phyloP scores from a whole-genome alignment of 1,139 yeast genomes.

The Hyphopichia khmerensis region DNA sequence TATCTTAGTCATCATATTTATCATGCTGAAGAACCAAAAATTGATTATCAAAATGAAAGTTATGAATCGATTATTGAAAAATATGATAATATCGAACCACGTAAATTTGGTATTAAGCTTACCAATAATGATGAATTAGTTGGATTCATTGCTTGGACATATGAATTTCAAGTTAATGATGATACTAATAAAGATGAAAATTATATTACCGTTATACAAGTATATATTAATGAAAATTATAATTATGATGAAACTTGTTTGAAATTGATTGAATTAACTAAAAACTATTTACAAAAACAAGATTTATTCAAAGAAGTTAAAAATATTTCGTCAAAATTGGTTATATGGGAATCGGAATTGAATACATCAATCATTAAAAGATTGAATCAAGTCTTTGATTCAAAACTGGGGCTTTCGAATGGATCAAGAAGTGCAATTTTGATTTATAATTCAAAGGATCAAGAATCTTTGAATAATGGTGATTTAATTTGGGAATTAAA shows the following conservation, averaged over 20 bases:
- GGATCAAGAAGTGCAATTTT: constrained; percentile 38
- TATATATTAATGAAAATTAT: constrained; percentile 18
- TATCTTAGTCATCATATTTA: constrained; percentile 32
- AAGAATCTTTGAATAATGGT: constrained; percentile 22
- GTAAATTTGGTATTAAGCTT: constrained; percentile 32
- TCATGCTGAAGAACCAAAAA: constrained; percentile 4
- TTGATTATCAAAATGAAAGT: constrained; percentile 24
- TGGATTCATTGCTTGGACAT: constrained; percentile 42
- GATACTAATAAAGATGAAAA: constrained; percentile 12
- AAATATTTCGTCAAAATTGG: constrained; percentile 15
- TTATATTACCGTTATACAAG: constrained; percentile 29
- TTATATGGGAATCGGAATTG: constrained; percentile 40
- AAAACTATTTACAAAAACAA: constrained; percentile 13
- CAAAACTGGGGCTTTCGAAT: constrained; percentile 27
- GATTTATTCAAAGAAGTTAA: constrained; percentile 12
- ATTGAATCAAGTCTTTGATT: constrained; percentile 12
- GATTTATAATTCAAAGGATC: constrained; percentile 23
- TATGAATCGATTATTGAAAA: constrained; percentile 23
- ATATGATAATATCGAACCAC: constrained; percentile 24
- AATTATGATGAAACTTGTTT: constrained; percentile 17
- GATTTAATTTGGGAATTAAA: constrained; percentile 45
- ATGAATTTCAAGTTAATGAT: constrained; percentile 27
- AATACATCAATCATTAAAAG: constrained; percentile 11
- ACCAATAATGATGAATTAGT: constrained; percentile 10
- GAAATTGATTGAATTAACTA: constrained; percentile 25